Evolutionary conservation across 148 eudicot species (phyloP), one percentile per base, ranked within the genome.

Genomic region (Fagopyrum tataricum): DNA sequence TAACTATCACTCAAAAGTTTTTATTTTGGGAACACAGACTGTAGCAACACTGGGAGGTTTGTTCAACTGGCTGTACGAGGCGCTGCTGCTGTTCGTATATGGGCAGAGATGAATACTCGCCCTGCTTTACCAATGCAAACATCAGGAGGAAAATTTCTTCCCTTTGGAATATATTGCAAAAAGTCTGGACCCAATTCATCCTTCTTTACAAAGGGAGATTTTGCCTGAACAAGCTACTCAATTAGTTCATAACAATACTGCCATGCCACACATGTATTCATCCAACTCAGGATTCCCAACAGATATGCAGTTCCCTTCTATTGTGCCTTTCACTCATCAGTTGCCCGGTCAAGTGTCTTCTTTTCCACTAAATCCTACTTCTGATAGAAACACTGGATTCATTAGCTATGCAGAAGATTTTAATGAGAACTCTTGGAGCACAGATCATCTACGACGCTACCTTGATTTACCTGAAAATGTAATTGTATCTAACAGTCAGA

Each of bases 71-170:
- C 3, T 46, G 7, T 11, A 10, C 49, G 3, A 46, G 49, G 49
- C 12, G 9, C 49, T 0, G 8, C 49, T 2, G 49, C 12, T 46
- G 49, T 46, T 13, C 13, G 13, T 46, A 7, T 46, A 46, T 46
- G 49, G 49, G 10, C 10, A 6, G 74, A 76, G 80, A 85, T 81
- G 82, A 80, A 83, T 55, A 85, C 81, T 81, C 84, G 82, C 47
- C 81, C 80, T 72, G 79, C 86, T 73, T 53, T 83, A 39, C 82
- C 82, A 37, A 79, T 82, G 75, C 85, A 77, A 71, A 78, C 82
- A 75, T 71, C 85, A 40, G 55, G 77, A 74, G 87, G 80, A 73
- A 73, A 79, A 76, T 43, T 77, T 83, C 73, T 52, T 70, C 64
- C 76, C 7, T 64, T 26, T 31, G 15, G 68, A 62, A 62, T 42